phyloP scores from a whole-genome alignment of 192 early-diverging fungal species.

The Neocallimastix lanati region DNA sequence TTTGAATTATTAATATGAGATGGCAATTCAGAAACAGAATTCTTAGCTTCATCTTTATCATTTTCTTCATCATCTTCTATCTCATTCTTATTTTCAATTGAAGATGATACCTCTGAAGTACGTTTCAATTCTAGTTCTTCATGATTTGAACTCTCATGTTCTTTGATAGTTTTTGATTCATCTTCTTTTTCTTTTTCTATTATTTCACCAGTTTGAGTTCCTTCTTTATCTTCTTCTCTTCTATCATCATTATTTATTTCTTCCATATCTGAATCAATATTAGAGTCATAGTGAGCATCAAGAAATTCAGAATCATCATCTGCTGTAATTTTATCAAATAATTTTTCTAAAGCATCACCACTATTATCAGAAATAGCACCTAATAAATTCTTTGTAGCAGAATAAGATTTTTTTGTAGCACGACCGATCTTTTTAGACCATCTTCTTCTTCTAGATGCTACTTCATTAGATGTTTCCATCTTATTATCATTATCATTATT shows the following conservation, averaged over 20 bases:
- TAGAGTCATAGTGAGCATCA: background rate
- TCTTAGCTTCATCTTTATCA: background rate
- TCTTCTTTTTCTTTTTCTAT: background rate
- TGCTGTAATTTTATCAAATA: background rate
- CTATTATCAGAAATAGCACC: background rate
- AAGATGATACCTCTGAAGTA: no score
- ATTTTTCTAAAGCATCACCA: background rate
- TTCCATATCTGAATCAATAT: background rate
- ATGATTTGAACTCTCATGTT: no score
- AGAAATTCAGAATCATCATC: background rate
- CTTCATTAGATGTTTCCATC: background rate
- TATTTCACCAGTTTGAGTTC: no score
- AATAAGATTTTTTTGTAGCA: background rate
- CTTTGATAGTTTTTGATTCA: no score
- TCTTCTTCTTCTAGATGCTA: background rate
- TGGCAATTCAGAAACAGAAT: background rate
- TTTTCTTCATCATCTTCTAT: no score
- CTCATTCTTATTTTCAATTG: no score
- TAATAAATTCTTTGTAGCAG: background rate
- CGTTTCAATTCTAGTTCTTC: no score
- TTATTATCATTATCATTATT: no score
- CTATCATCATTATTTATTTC: background rate
- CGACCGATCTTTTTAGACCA: slow-evolving; percentile 4
- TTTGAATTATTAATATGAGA: background rate
- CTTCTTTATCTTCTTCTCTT: no score